Evolutionary conservation across 805 yeast species (phyloP).

Genomic region (Myxozyma mucilagina): DNA sequence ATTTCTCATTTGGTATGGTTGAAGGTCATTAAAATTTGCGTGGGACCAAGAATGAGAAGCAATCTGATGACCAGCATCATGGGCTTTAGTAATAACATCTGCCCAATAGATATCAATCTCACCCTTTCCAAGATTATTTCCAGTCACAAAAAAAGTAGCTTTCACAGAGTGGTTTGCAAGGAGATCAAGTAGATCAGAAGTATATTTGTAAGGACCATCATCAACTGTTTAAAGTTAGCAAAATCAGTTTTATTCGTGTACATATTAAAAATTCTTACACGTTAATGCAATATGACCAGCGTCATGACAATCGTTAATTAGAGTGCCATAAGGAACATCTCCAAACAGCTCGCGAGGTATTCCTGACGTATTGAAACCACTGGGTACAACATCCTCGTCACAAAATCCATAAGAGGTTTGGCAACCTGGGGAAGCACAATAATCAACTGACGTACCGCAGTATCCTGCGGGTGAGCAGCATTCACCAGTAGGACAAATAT

Average conservation of each 20-base stretch:
- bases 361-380: slow-evolving; percentile 16
- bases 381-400: slow-evolving; percentile 19
- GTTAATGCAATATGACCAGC: slow-evolving; percentile 23
- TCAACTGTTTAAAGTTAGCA: slow-evolving; percentile 9
- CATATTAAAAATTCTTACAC: slow-evolving; percentile 3
- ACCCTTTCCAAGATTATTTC: slow-evolving; percentile 25
- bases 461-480: slow-evolving; percentile 25
- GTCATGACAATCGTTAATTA: slow-evolving; percentile 15
- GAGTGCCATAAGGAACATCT: slow-evolving; percentile 16
- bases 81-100: slow-evolving; percentile 8
- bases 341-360: slow-evolving; percentile 14
- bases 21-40: slow-evolving; percentile 7
- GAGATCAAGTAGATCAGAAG: slow-evolving; percentile 18
- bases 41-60: slow-evolving; percentile 30
- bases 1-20: slow-evolving; percentile 1
- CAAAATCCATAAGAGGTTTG: slow-evolving; percentile 19
- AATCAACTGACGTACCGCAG: slow-evolving; percentile 13
- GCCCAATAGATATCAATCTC: slow-evolving; percentile 21
- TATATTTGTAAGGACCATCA: slow-evolving; percentile 25
- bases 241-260: background rate
- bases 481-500: slow-evolving; percentile 10
- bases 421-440: slow-evolving; percentile 22
- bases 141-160: slow-evolving; percentile 25
- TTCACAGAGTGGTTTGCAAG: slow-evolving; percentile 11
- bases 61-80: slow-evolving; percentile 22